Percentiles rank a stretch among this genome's conserved stretches.
phyloP scores from a whole-genome alignment of 106 monocot species.

The Platanthera guangdongensis region DNA sequence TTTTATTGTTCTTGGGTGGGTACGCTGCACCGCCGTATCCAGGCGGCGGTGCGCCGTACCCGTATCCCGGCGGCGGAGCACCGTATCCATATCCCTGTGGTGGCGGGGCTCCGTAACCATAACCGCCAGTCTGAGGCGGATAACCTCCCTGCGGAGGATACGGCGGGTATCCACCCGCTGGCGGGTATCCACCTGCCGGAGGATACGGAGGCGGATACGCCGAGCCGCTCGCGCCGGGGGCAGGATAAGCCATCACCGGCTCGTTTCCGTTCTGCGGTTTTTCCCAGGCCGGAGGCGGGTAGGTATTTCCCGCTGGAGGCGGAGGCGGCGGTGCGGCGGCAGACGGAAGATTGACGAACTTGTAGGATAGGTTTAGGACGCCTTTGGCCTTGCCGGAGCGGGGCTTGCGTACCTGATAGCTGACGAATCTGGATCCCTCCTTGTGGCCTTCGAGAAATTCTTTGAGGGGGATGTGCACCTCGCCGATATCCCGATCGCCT shows the following conservation, averaged over 20 bases:
- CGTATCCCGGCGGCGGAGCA: not conserved
- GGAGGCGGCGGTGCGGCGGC: conserved; percentile 4
- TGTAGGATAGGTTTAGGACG: conserved; percentile 53
- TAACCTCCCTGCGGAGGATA: conserved; percentile 3
- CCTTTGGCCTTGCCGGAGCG: conserved; percentile 51
- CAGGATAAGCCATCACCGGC: conserved; percentile 11
- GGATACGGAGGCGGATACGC: not conserved
- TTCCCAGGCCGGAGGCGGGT: not conserved
- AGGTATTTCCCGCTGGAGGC: not conserved
- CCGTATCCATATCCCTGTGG: conserved; percentile 13
- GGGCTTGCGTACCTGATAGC: conserved; percentile 55
- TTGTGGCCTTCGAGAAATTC: conserved; percentile 26
- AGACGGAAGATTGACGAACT: conserved; percentile 19
- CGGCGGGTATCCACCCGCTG: conserved; percentile 16
- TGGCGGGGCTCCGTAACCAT: conserved; percentile 17
- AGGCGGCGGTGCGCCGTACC: not conserved
- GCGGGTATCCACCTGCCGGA: conserved; percentile 13
- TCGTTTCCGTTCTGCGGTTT: not conserved
- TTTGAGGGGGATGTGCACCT: conserved; percentile 42
- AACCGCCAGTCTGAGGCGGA: not conserved
- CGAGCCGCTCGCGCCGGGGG: not conserved
- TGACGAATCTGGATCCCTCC: conserved; percentile 22
- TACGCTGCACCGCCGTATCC: not conserved
- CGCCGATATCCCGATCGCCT: conserved; percentile 62
- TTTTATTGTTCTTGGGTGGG: conserved; percentile 19